Evolutionary conservation across 306 rosid genomes (phyloP).

Genomic region (Clitoria ternatea): DNA sequence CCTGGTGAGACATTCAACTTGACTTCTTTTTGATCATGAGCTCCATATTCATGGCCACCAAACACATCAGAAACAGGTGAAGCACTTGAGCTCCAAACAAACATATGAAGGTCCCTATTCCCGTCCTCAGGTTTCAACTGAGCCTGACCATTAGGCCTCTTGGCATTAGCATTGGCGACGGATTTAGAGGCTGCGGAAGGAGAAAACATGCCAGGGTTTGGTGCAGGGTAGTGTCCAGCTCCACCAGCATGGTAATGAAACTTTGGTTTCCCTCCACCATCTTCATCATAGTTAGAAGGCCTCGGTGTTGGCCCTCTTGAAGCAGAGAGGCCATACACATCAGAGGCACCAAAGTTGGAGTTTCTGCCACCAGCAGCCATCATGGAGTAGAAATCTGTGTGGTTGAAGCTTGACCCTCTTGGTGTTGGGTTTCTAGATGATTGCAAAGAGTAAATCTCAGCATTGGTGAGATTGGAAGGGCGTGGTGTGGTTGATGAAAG

Average conservation of each 20-base stretch:
- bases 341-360: conserved; percentile 77
- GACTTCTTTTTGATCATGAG: conserved; percentile 73
- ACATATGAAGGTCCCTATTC: conserved; percentile 76
- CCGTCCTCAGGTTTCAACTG: conserved; percentile 57
- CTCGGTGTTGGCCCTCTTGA: conserved; percentile 91
- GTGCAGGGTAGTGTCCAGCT: conserved; percentile 73
- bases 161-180: conserved; percentile 33
- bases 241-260: conserved; percentile 36
- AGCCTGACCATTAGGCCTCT: conserved; percentile 56
- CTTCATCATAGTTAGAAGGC: conserved; percentile 79
- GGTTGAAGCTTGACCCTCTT: conserved; percentile 85
- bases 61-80: conserved; percentile 90
- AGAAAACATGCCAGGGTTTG: conserved; percentile 88
- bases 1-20: conserved; percentile 65
- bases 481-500: conserved; percentile 66
- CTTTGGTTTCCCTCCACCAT: conserved; percentile 38
- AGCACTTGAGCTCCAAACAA: conserved; percentile 92
- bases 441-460: conserved; percentile 84
- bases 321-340: conserved; percentile 61
- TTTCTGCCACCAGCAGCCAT: conserved; percentile 79
- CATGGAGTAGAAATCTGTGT: conserved; percentile 82
- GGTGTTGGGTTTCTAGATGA: conserved; percentile 87
- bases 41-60: conserved; percentile 66
- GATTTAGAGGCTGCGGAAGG: conserved; percentile 39
- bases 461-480: conserved; percentile 82